phyloP scores from a whole-genome alignment of 2,329 filamentous ascomycete genomes.

The Emericellopsis atlantica region DNA sequence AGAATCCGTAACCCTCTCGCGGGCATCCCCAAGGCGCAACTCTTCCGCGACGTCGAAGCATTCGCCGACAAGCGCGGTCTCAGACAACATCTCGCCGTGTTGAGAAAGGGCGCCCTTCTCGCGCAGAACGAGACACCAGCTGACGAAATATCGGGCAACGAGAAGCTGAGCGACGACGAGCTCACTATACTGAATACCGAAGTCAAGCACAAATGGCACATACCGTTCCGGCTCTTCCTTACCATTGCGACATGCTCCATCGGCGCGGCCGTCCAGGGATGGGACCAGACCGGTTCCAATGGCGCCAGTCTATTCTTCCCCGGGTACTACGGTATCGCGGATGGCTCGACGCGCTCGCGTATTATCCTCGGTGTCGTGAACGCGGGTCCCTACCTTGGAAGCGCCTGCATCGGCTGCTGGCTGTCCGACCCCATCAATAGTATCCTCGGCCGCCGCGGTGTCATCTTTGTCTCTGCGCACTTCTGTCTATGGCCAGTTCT shows the following conservation, averaged over 20 bases:
- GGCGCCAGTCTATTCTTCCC: conserved; percentile 52
- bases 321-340: conserved; percentile 22
- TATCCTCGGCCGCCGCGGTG: conserved; percentile 28
- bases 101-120: conserved; percentile 44
- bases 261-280: conserved; percentile 54
- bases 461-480: conserved; percentile 62
- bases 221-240: conserved; percentile 48
- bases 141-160: conserved; percentile 38
- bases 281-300: conserved; percentile 52
- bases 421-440: conserved; percentile 49
- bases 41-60: conserved; percentile 44
- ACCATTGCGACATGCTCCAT: conserved; percentile 57
- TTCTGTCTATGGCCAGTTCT: conserved; percentile 55
- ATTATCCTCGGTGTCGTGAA: conserved; percentile 56
- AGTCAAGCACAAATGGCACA: conserved; percentile 51
- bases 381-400: conserved; percentile 35
- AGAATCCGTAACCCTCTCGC: conserved; percentile 31
- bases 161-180: conserved; percentile 44
- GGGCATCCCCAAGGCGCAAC: conserved; percentile 34
- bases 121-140: conserved; percentile 43
- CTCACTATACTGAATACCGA: conserved; percentile 46
- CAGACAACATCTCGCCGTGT: conserved; percentile 39
- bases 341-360: conserved; percentile 15
- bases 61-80: conserved; percentile 49
- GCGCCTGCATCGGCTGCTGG: conserved; percentile 31